Conservation (phyloP, 2,329 filamentous ascomycete genomes). For the Cordyceps fumosorosea region DNA sequence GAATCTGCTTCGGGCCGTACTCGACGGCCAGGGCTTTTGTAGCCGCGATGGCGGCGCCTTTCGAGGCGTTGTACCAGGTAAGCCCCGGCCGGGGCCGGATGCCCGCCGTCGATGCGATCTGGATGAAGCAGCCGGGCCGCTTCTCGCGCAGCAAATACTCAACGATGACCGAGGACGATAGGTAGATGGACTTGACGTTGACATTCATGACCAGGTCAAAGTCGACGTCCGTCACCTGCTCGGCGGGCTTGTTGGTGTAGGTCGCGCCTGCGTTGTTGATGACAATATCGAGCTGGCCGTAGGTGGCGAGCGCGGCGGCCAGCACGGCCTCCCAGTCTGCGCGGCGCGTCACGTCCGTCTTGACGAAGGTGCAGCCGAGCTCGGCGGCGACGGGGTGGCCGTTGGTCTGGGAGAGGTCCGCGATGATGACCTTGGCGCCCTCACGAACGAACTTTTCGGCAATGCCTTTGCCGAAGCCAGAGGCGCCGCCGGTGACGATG, state of each 20-base stretch:
- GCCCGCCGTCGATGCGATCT: conserved; percentile 58
- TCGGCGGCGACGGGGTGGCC: conserved; percentile 42
- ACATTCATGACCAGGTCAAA: conserved; percentile 62
- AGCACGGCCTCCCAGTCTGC: conserved; percentile 48
- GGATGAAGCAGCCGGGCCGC: conserved; percentile 55
- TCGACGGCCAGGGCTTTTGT: conserved; percentile 59
- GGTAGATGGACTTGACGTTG: conserved; percentile 62
- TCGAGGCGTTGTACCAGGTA: conserved; percentile 66
- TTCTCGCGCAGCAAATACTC: conserved; percentile 53
- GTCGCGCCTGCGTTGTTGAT: conserved; percentile 56
- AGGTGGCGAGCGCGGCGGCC: conserved; percentile 36
- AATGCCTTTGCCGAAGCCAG: conserved; percentile 59
- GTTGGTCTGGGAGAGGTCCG: conserved; percentile 50
- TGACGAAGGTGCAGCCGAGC: conserved; percentile 36
- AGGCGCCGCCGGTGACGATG: conserved; percentile 48
- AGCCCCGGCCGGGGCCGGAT: conserved; percentile 53
- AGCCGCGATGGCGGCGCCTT: conserved; percentile 58
- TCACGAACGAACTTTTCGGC: conserved; percentile 52
- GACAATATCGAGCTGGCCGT: conserved; percentile 48
- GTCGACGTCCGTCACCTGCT: conserved; percentile 57
- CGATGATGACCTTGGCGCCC: conserved; percentile 55
- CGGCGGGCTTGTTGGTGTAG: conserved; percentile 56
- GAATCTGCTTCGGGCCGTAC: conserved; percentile 64
- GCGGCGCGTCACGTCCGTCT: conserved; percentile 43
- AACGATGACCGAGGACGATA: conserved; percentile 52